Evolutionary conservation across 1,139 yeast species (phyloP), one percentile per base, ranked within the genome.

Genomic region (Hyphopichia khmerensis): DNA sequence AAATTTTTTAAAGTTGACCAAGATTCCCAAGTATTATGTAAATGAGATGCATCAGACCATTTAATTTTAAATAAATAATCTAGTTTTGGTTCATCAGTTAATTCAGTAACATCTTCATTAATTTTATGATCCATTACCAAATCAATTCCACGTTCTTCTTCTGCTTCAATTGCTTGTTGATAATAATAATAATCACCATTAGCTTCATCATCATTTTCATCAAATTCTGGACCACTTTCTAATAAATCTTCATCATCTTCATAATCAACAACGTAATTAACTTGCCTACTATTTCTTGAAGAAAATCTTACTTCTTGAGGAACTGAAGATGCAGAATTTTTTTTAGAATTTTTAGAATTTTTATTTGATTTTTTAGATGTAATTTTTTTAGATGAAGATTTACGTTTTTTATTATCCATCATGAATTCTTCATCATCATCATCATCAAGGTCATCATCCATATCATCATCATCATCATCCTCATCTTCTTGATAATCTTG

Each of bases 21-120:
- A 1, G 80, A 62, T 60, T 91, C 96, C 98, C 98, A 95, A 1
- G 96, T 85, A 60, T 93, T 93, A 66, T 93, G 99, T 49, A 93
- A 73, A 67, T 95, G 99, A 14, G 97, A 88, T 47, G 82, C 75
- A 42, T 80, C 88, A 21, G 79, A 76, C 99, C 99, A 95, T 65
- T 95, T 95, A 52, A 95, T 79, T 50, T 82, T 66, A 59, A 81
- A 86, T 42, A 81, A 70, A 55, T 72, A 83, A 47, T 81, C 84
- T 38, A 67, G 65, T 51, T 83, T 84, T 19, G 87, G 82, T 46
- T 79, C 83, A 39, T 73, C 67, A 13, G 75, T 75, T 17, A 59
- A 50, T 47, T 64, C 71, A 10, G 68, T 60, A 41, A 63, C 65
- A 7, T 67, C 72, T 35, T 62, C 64, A 42, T 66, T 65, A 24